Base-by-base conservation (phyloP, 1,284 basidiomycete species). In the Bondarzewia mesenterica region DNA sequence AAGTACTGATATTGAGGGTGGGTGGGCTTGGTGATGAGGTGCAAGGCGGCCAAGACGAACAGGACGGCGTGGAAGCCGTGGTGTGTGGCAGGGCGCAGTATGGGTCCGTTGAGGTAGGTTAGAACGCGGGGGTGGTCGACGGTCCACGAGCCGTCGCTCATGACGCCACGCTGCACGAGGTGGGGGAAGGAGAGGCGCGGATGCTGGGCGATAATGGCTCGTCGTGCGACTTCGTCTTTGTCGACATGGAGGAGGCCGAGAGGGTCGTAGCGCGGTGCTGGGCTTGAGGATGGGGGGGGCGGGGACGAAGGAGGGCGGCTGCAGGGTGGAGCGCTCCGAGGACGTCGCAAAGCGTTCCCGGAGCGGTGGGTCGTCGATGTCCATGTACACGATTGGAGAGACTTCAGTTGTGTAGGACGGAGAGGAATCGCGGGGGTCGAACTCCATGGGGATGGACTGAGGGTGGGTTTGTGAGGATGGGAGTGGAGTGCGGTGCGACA, bases 81-180 rank as follows among this genome's bases (percentile, higher is more conserved):
- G 39, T 23, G 7, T 35, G 51, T 36, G 8, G 29, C 23, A 29
- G 54, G 47, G 21, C 50, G 48, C 12, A 3, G 3, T 22, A 43
- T 35, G 23, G 50, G 53, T 18, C 44, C 42, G 14, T 42, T 23
- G 20, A 55, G 47, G 38, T 49, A 52, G 5, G 35, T 50, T 16
- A 42, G 38, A 23, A 55, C 53, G 42, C 22, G 37, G 16, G 54
- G 54, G 21, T 55, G 54, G 25, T 44, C 23, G 16, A 45, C 40
- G 36, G 50, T 55, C 53, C 53, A 54, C 32, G 45, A 44, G 18
- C 53, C 53, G 27, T 55, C 50, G 44, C 48, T 52, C 50, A 55
- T 48, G 36, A 55, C 53, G 41, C 54, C 54, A 21, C 39, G 48
- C 29, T 45, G 22, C 20, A 54, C 40, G 7, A 18, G 26, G 44